phyloP scores from a whole-genome alignment of 352 stramenopile genomes.

The Pythium volutum region DNA sequence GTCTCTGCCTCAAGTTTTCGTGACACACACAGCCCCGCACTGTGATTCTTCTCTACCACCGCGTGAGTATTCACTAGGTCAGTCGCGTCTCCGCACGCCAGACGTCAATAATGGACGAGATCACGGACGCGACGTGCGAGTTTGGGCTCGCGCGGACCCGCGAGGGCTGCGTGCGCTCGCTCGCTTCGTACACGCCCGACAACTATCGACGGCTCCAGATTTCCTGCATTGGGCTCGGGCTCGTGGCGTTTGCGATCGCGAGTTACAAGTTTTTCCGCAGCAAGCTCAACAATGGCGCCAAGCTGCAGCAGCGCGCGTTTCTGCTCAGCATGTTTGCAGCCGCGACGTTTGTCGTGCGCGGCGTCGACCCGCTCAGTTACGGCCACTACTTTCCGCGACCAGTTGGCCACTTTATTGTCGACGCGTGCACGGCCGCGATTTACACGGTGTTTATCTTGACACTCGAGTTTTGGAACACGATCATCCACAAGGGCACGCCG shows the following conservation, averaged over 20 bases:
- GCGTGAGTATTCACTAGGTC: too few relatives aligned
- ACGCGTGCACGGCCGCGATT: constrained; percentile 59
- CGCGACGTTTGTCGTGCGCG: constrained; percentile 51
- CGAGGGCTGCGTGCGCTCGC: constrained; percentile 36
- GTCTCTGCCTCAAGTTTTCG: constrained; percentile 9
- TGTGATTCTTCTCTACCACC: neutral
- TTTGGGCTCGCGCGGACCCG: constrained; percentile 46
- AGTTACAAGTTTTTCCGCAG: constrained; percentile 45
- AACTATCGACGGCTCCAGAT: constrained; percentile 40
- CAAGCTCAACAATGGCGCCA: constrained; percentile 27
- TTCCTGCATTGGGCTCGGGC: constrained; percentile 39
- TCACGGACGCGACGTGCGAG: constrained; percentile 48
- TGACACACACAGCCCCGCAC: too few relatives aligned
- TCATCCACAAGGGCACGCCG: constrained; percentile 47
- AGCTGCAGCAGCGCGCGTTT: constrained; percentile 52
- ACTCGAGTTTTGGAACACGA: constrained; percentile 51
- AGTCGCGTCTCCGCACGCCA: neutral
- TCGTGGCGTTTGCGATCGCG: constrained; percentile 30
- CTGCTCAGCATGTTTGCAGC: constrained; percentile 45
- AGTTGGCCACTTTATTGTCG: constrained; percentile 40
- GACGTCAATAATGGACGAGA: constrained; percentile 18
- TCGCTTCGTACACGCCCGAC: constrained; percentile 34
- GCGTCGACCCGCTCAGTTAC: constrained; percentile 51
- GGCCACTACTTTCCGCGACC: constrained; percentile 41
- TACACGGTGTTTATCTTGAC: constrained; percentile 62